Evolutionary conservation across 2,329 filamentous ascomycete species (phyloP), one percentile per base, ranked within the genome.

Genomic region (Neurospora sp.): DNA sequence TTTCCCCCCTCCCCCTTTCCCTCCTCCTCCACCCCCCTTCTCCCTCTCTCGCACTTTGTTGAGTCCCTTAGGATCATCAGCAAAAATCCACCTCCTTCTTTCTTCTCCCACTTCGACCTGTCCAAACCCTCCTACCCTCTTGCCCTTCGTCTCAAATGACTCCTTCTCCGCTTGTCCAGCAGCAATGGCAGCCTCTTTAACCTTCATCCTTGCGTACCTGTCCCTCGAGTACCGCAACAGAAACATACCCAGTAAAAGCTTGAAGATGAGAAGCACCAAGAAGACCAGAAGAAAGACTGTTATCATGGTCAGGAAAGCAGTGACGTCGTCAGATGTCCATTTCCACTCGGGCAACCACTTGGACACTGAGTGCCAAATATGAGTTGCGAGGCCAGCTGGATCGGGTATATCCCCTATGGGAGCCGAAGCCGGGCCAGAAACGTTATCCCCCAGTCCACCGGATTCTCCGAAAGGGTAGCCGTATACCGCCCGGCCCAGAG

Each of bases 91-190:
- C 69, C 90, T 84, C 73, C 92, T 85, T 78, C 94, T 90, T 66
- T 97, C 94, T 43, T 98, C 95, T 38, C 91, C 92, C 0, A 98
- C 88, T 77, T 98, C 96, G 0, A 97, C 90, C 1, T 92, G 87
- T 0, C 93, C 94, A 82, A 90, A 97, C 0, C 92, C 92, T 0
- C 95, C 95, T 2, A 93, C 83, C 1, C 94, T 84, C 76, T 89
- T 90, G 0, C 92, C 93, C 4, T 90, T 87, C 0, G 92, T 89
- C 13, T 91, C 88, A 71, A 89, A 88, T 58, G 81, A 84, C 68
- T 87, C 84, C 71, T 81, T 81, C 75, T 85, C 87, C 11, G 80
- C 75, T 72, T 83, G 80, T 0, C 83, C 84, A 0, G 78, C 74
- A 0, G 83, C 81, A 2, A 85, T 77, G 33, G 82, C 80, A 6